Conservation (phyloP, 495 filamentous ascomycete species). For the Hypoxylon subgilvum region DNA sequence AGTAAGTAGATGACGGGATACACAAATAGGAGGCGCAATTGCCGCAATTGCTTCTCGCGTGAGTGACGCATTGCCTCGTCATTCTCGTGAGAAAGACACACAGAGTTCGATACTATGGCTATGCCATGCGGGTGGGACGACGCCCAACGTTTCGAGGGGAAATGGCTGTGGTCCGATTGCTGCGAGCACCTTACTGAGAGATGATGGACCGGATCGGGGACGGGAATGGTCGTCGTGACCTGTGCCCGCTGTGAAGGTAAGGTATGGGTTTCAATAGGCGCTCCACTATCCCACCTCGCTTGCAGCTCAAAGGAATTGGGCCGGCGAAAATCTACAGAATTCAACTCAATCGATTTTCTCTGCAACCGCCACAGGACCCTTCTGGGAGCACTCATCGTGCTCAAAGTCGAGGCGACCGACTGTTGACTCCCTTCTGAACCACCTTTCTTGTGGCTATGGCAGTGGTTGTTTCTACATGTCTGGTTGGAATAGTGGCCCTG, state of each 20-base stretch:
- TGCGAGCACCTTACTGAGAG: conserved; percentile 4
- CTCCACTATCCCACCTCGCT: neutral
- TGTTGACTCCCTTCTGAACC: conserved; percentile 31
- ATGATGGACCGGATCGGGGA: conserved; percentile 6
- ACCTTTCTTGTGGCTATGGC: conserved; percentile 10
- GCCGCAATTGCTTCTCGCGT: conserved; percentile 64
- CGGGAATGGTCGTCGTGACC: conserved; percentile 2
- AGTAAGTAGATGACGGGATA: conserved; percentile 75
- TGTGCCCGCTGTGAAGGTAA: neutral
- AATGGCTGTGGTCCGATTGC: neutral
- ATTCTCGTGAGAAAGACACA: conserved; percentile 26
- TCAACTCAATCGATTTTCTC: conserved; percentile 45
- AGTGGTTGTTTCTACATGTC: conserved; percentile 9
- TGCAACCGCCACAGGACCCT: conserved; percentile 1
- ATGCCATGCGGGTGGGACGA: conserved; percentile 10
- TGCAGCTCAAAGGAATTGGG: conserved; percentile 4
- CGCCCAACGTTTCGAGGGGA: conserved; percentile 12
- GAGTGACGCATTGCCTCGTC: conserved; percentile 44
- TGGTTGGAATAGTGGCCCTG: conserved; percentile 6
- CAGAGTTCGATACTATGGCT: conserved; percentile 17
- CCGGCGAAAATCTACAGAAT: conserved; percentile 42
- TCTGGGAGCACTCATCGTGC: conserved; percentile 28
- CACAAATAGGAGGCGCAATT: conserved; percentile 71
- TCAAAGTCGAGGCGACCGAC: conserved; percentile 42
- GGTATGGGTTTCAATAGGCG: conserved; percentile 10